Base-by-base conservation (phyloP, 306 rosid species). In the Citrullus colocynthis region DNA sequence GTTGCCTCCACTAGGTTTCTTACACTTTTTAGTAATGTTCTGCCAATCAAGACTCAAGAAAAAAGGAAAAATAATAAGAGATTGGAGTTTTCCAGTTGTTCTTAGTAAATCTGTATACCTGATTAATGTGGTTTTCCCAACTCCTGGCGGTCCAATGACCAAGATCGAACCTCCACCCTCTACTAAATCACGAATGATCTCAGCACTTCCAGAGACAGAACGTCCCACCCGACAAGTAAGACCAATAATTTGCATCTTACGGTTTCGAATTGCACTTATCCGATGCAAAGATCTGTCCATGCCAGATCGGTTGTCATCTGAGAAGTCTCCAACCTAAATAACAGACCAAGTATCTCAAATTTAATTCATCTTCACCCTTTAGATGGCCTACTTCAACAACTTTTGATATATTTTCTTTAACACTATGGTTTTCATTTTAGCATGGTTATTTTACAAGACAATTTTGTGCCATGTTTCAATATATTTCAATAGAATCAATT, bases 61-160 rank as follows among this genome's bases (percentile, higher is more conserved):
- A 6, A 39, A 49, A 1, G 7, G 4, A 4, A 48, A 39, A 45
- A 70, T 2, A 55, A 54, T n/a, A 1, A 37, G 30, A 18, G 30
- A 54, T 37, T 20, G 12, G 2, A 7, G 36, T 42, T 74, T 54
- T 12, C 9, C 37, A 20, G 54, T 14, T 41, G 34, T 9, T 21
- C 63, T 39, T 59, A 13, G 61, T 12, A 79, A 83, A 18, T 20
- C 17, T 41, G 56, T 39, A 42, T 78, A 92, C 99, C 99, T 96
- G 81, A 96, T 96, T 80, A 96, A 87, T 59, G 99, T 96, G 45
- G 98, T 96, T 88, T 96, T 96, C 60, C 99, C 99, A 44, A 96
- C 99, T 79, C 99, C 99, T 70, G 99, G 99, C 79, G 99, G 97
- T 84, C 99, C 99, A 62, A 96, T 88, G 32, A 96, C 97, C 96